A percentile compares a stretch with the other conserved stretches of the same genome.
phyloP scores from a whole-genome alignment of 495 filamentous ascomycete genomes.

The Hypoxylon cercidicola region DNA sequence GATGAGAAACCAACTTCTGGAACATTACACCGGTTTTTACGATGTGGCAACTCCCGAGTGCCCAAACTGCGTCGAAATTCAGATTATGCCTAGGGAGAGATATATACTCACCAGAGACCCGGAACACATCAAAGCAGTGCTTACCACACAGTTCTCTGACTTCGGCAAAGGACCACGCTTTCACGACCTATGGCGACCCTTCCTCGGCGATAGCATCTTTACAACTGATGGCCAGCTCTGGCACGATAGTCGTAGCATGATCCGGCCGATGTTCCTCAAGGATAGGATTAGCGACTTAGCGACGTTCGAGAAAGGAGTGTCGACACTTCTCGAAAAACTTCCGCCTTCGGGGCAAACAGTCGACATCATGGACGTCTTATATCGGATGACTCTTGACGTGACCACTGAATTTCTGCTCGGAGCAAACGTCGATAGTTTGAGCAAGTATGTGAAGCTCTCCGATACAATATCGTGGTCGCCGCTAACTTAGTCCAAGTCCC shows the following conservation, averaged over 20 bases:
- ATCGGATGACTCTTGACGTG: conserved; percentile 65
- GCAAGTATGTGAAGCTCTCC: conserved; percentile 49
- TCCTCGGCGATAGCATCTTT: conserved; percentile 69
- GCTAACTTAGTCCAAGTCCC: conserved; percentile 45
- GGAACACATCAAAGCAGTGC: conserved; percentile 67
- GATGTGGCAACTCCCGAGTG: conserved; percentile 46
- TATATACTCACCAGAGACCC: conserved; percentile 63
- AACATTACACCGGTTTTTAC: conserved; percentile 46
- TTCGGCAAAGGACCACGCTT: conserved; percentile 66
- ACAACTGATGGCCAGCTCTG: conserved; percentile 65
- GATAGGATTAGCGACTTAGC: conserved; percentile 58
- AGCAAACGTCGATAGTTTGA: conserved; percentile 60
- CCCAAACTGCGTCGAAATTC: conserved; percentile 52
- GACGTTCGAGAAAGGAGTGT: conserved; percentile 63
- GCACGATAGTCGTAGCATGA: conserved; percentile 62
- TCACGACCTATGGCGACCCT: conserved; percentile 61
- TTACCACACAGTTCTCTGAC: conserved; percentile 65
- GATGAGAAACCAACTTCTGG: conserved; percentile 48
- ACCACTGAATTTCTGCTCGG: conserved; percentile 70
- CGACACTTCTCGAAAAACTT: conserved; percentile 54
- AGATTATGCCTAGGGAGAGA: conserved; percentile 47
- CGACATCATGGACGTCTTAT: conserved; percentile 65
- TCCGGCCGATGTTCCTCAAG: conserved; percentile 68
- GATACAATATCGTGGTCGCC: neutral
- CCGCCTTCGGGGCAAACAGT: conserved; percentile 54